These are phyloP conservation scores for Podila epicladia DNA, from an alignment of 192 early-diverging fungal species.

Conservation along the genomic window DNA sequence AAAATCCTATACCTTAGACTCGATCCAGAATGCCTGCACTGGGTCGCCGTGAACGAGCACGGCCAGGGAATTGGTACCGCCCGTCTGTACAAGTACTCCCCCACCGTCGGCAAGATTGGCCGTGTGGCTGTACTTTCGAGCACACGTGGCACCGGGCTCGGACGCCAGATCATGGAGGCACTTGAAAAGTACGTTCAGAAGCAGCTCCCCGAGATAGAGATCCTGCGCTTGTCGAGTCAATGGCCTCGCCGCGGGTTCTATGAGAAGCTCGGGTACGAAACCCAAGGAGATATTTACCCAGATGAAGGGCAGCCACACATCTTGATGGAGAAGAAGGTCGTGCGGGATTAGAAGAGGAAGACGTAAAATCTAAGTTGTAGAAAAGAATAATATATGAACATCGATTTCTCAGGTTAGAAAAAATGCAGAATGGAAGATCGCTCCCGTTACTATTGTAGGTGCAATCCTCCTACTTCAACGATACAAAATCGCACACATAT, in stretches of 20 bases:
- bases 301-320: constrained; percentile 49
- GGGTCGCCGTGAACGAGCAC: constrained; percentile 27
- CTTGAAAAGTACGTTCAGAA: constrained; percentile 22
- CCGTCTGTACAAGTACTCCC: constrained; percentile 33
- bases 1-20: constrained; percentile 10
- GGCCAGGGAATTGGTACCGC: constrained; percentile 25
- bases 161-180: constrained; percentile 31
- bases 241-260: constrained; percentile 38
- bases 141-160: constrained; percentile 36
- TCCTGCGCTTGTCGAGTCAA: constrained; percentile 27
- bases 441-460: no score
- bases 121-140: constrained; percentile 36
- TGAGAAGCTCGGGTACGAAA: constrained; percentile 28
- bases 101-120: constrained; percentile 32
- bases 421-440: no score
- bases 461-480: no score
- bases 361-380: no score
- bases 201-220: constrained; percentile 9
- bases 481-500: no score
- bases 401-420: no score
- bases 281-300: constrained; percentile 23
- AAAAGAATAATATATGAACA: no score
- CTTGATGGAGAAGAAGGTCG: constrained; percentile 26
- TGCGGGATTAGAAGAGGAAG: background rate
- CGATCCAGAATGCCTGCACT: constrained; percentile 37